Base-by-base conservation (phyloP, 441 rosid genomes). In the Aquilaria agallochum region DNA sequence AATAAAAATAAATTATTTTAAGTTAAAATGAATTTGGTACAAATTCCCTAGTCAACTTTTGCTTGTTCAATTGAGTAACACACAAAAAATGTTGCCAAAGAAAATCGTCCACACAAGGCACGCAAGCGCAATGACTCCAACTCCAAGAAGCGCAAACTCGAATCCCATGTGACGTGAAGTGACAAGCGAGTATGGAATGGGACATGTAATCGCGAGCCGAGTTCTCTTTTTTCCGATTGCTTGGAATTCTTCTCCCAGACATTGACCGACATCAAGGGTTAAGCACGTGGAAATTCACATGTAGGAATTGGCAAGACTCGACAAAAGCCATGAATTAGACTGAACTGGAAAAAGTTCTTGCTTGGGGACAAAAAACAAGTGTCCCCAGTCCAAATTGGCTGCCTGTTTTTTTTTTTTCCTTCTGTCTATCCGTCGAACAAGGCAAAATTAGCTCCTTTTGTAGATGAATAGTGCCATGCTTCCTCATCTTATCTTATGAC, bases 361-460 rank as follows among this genome's bases (percentile, higher is more conserved):
- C 11, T 60, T 55, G 69, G 47, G 45, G 71, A 73, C 78, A 76
- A 74, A 69, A 62, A 31, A 48, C 27, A 31, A 55, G 71, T 34
- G 70, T 27, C 70, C 46, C 72, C 32, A 34, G 75, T 73, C 76
- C 34, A 68, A 67, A 70, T 57, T 67, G 80, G 64, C 82, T 71
- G 69, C 59, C 60, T 55, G 4, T 2, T 36, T 36, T 7, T 36
- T 36, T 36, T 36, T 7, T 7, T 36, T 59, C 15, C 34, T 8
- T 33, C 60, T 63, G 59, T 69, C 64, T 76, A 79, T 82, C 87
- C 79, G 67, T 74, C 76, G 74, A 75, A 70, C 80, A 48, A 62
- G 60, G 76, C 81, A 48, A 57, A 30, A 5, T 52, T 34, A 44
- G 63, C 68, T 57, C 40, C 48, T 8, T 36, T 11, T 49, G 9